Conservation (phyloP, 2,329 filamentous ascomycete species). For the Didymella lethalis region DNA sequence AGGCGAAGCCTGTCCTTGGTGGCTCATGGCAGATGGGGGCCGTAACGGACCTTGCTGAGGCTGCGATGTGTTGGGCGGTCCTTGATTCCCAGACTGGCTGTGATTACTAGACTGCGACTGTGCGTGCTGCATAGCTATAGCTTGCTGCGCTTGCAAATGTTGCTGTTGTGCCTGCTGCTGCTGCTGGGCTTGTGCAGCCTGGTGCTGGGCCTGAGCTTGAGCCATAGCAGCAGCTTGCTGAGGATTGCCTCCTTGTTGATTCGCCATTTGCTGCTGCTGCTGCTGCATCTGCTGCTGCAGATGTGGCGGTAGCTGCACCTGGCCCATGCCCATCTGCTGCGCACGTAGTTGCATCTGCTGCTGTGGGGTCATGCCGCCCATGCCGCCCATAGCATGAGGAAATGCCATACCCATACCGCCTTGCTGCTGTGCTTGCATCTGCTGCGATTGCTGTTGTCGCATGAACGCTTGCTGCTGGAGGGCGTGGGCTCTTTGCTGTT, state of each 20-base stretch:
- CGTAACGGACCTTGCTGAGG: slow-evolving; percentile 50
- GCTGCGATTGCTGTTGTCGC: slow-evolving; percentile 61
- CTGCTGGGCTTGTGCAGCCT: slow-evolving; percentile 53
- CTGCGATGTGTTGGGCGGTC: slow-evolving; percentile 46
- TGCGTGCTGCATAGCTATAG: slow-evolving; percentile 57
- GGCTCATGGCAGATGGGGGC: slow-evolving; percentile 50
- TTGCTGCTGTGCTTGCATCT: slow-evolving; percentile 62
- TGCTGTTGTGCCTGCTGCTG: slow-evolving; percentile 52
- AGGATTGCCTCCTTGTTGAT: slow-evolving; percentile 47
- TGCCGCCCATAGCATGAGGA: slow-evolving; percentile 62
- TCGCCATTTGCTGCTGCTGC: slow-evolving; percentile 57
- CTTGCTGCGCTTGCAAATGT: slow-evolving; percentile 53
- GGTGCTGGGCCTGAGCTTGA: slow-evolving; percentile 56
- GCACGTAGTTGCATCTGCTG: slow-evolving; percentile 45
- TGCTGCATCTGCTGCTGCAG: slow-evolving; percentile 57
- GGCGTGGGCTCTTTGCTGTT: slow-evolving; percentile 52
- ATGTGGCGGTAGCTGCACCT: slow-evolving; percentile 41
- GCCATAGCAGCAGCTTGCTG: slow-evolving; percentile 53
- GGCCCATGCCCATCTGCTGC: slow-evolving; percentile 38
- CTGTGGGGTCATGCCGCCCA: slow-evolving; percentile 58
- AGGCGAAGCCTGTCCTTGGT: slow-evolving; percentile 52
- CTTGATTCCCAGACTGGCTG: slow-evolving; percentile 53
- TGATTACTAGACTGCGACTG: slow-evolving; percentile 60
- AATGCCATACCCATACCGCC: slow-evolving; percentile 62
- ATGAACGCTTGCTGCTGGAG: slow-evolving; percentile 58